Evolutionary conservation across 345 rosid genomes (phyloP).

Genomic region (Laguncularia racemosa): DNA sequence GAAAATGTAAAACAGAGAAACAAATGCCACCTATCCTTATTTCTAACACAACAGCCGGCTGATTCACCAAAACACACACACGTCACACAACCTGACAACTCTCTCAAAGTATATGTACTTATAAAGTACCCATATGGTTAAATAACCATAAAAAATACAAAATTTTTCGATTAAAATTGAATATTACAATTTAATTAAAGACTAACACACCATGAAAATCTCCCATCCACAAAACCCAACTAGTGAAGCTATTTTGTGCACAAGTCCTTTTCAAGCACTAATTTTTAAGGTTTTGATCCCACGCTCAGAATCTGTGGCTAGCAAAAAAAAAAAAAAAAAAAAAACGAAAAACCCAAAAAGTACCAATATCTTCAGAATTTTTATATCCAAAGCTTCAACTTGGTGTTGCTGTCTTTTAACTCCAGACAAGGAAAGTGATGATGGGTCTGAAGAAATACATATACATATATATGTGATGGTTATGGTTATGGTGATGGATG

Average conservation of each 20-base stretch:
- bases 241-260: neutral
- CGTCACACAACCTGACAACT: constrained; percentile 9
- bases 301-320: constrained; percentile 22
- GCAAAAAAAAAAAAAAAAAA: neutral
- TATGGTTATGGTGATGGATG: too few species aligned
- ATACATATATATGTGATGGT: too few species aligned
- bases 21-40: neutral
- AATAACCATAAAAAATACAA: too few species aligned
- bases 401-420: too few species aligned
- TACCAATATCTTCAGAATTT: too few species aligned
- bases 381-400: too few species aligned
- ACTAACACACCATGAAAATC: neutral
- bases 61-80: constrained; percentile 1
- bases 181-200: too few species aligned
- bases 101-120: neutral
- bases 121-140: too few species aligned
- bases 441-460: too few species aligned
- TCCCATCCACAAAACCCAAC: neutral
- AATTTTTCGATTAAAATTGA: too few species aligned
- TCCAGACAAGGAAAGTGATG: too few species aligned
- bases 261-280: constrained; percentile 14
- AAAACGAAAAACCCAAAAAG: too few species aligned
- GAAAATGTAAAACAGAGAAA: neutral
- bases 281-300: constrained; percentile 18
- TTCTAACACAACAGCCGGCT: constrained; percentile 8